phyloP scores from a whole-genome alignment of 2,329 filamentous ascomycete genomes.

The Aspergillus persii region DNA sequence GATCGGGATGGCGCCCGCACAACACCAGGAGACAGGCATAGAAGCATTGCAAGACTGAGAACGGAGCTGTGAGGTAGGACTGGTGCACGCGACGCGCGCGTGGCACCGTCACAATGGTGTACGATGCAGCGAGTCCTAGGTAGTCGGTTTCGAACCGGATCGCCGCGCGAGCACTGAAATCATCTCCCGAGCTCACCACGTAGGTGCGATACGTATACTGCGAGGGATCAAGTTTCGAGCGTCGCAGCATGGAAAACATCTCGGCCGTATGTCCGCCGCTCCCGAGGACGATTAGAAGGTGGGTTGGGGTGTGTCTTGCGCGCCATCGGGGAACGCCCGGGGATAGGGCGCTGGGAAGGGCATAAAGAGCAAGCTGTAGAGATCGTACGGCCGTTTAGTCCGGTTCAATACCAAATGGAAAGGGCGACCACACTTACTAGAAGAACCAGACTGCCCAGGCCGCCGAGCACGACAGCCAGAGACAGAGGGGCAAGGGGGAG shows the following conservation, averaged over 20 bases:
- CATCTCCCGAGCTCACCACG: conserved; percentile 73
- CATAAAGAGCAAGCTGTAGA: conserved; percentile 8
- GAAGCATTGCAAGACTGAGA: conserved; percentile 66
- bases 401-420: background rate
- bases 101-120: conserved; percentile 66
- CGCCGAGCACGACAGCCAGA: background rate
- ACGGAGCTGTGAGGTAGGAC: conserved; percentile 68
- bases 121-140: conserved; percentile 39
- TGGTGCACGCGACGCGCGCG: conserved; percentile 83
- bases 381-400: background rate
- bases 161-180: conserved; percentile 64
- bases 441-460: background rate
- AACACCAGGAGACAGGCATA: conserved; percentile 60
- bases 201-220: conserved; percentile 71
- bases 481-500: background rate
- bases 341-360: conserved; percentile 15
- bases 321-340: conserved; percentile 28
- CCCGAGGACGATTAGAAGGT: conserved; percentile 79
- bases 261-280: conserved; percentile 94
- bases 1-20: conserved; percentile 34
- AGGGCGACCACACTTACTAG: background rate
- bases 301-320: conserved; percentile 40
- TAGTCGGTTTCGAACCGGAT: conserved; percentile 59
- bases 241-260: conserved; percentile 80
- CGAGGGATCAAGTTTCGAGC: conserved; percentile 48